These are phyloP conservation scores for Colletotrichum eleusines DNA, from an alignment of 2,329 filamentous ascomycete species.

Conservation along the genomic window DNA sequence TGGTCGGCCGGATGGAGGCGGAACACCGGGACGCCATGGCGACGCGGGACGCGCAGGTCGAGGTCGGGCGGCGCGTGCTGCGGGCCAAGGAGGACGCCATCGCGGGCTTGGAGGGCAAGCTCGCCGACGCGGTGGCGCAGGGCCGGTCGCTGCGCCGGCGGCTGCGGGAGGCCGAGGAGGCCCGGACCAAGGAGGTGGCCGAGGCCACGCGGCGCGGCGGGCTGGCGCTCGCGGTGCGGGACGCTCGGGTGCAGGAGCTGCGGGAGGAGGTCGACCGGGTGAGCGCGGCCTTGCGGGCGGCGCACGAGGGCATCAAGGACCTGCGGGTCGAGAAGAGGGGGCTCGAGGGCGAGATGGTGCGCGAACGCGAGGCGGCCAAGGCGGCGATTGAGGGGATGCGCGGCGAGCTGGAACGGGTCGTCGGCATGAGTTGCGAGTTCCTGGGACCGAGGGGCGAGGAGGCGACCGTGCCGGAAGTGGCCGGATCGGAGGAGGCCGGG, in stretches of 20 bases:
- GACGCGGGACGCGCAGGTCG: conserved; percentile 51
- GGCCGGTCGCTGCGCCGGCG: conserved; percentile 55
- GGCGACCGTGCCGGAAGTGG: conserved; percentile 34
- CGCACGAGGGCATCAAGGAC: conserved; percentile 59
- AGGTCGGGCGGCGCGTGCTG: conserved; percentile 51
- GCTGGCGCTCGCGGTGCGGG: conserved; percentile 61
- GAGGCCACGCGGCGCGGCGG: conserved; percentile 58
- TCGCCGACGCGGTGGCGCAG: conserved; percentile 56
- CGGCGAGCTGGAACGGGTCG: conserved; percentile 62
- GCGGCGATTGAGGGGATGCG: conserved; percentile 63
- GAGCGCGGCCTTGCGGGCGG: conserved; percentile 58
- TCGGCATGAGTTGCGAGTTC: conserved; percentile 61
- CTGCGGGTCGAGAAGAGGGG: conserved; percentile 61
- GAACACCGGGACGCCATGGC: conserved; percentile 50
- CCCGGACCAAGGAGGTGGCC: conserved; percentile 49
- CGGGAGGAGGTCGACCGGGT: conserved; percentile 61
- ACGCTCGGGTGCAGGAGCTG: conserved; percentile 63
- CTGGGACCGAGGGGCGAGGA: conserved; percentile 48
- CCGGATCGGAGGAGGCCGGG: conserved; percentile 40
- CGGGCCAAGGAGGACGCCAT: conserved; percentile 54
- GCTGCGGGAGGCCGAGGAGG: conserved; percentile 54
- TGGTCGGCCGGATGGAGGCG: conserved; percentile 63
- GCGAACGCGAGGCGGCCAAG: conserved; percentile 56
- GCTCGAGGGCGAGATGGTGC: conserved; percentile 52
- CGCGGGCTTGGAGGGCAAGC: conserved; percentile 58